These are phyloP conservation scores for Cryptosporidium ryanae DNA, from an alignment of 169 alveolate genomes.

Conservation along the genomic window DNA sequence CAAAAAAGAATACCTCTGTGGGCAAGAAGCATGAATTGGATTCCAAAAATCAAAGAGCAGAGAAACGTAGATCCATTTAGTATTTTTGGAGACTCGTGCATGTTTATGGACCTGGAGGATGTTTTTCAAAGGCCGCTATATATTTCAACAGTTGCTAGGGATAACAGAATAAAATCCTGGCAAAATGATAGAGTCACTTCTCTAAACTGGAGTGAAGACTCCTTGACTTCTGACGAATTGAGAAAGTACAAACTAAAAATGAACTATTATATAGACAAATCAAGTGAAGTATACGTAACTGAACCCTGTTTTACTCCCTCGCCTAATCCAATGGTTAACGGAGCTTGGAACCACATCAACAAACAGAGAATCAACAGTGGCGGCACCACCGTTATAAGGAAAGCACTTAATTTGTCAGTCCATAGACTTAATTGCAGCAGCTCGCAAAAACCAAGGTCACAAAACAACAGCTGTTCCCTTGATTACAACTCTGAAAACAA, in stretches of 20 bases:
- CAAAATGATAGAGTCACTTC: conserved; percentile 62
- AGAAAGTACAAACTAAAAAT: conserved; percentile 38
- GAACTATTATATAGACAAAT: conserved; percentile 60
- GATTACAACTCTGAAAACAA: conserved; percentile 4
- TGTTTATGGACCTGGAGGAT: conserved; percentile 72
- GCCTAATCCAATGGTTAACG: conserved; percentile 61
- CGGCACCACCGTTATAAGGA: conserved; percentile 61
- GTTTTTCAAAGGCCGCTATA: conserved; percentile 72
- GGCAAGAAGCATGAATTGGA: conserved; percentile 75
- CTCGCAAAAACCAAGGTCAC: not conserved
- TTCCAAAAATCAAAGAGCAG: conserved; percentile 66
- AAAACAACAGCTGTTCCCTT: not conserved
- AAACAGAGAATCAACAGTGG: conserved; percentile 70
- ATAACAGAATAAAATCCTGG: conserved; percentile 59
- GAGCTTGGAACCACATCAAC: conserved; percentile 73
- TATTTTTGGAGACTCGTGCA: conserved; percentile 70
- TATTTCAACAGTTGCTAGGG: conserved; percentile 68
- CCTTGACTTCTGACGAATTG: conserved; percentile 69
- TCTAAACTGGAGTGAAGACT: conserved; percentile 72
- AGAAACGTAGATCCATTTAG: conserved; percentile 67
- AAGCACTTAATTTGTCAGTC: conserved; percentile 59
- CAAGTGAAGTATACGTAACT: conserved; percentile 64
- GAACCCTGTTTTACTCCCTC: conserved; percentile 73
- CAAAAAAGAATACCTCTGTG: conserved; percentile 62
- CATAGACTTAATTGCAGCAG: conserved; percentile 8